Base-by-base conservation (phyloP, 306 rosid genomes). In the Vicia sativa region DNA sequence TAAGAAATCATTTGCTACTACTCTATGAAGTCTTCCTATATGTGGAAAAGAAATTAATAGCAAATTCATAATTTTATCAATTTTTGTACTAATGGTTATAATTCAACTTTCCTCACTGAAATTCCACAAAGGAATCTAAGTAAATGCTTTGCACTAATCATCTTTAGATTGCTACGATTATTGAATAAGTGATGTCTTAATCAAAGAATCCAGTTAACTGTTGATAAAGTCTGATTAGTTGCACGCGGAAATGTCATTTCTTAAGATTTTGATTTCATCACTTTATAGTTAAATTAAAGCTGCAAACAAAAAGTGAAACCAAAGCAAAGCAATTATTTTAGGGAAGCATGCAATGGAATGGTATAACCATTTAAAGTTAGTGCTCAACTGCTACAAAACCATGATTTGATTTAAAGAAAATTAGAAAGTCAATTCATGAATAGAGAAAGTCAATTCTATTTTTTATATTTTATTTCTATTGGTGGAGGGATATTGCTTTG, bases 211-310 rank as follows among this genome's bases (percentile, higher is more conserved):
- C 28, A 55, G 50, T 65, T 26, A 80, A 79, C 82, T 86, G 83
- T 86, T 48, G 18, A 70, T 75, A 71, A 84, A 73, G 86, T 83
- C 82, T 73, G 90, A 79, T 79, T 80, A 77, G 68, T 81, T 74
- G 96, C 96, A 86, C 88, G 91, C 91, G 85, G 77, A 78, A 68
- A 74, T 66, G 79, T 82, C 87, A 77, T 80, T 57, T 87, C 88
- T 62, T 72, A 75, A 79, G 82, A 78, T 79, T 21, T 48, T 48
- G 11, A 44, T 44, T 80, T 68, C 76, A 70, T 65, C 74, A 70
- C 84, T 79, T 73, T 67, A 50, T 54, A 79, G 73, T 67, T 50
- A 69, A 69, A 62, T 78, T 67, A 75, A 60, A 78, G 81, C 74
- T 74, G 74, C 71, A 75, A 67, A 46, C 19, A 34, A 68, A 81